Percentiles rank a stretch among this genome's conserved stretches.
phyloP scores from a whole-genome alignment of 306 rosid species.

The Quercus aquifolioides region DNA sequence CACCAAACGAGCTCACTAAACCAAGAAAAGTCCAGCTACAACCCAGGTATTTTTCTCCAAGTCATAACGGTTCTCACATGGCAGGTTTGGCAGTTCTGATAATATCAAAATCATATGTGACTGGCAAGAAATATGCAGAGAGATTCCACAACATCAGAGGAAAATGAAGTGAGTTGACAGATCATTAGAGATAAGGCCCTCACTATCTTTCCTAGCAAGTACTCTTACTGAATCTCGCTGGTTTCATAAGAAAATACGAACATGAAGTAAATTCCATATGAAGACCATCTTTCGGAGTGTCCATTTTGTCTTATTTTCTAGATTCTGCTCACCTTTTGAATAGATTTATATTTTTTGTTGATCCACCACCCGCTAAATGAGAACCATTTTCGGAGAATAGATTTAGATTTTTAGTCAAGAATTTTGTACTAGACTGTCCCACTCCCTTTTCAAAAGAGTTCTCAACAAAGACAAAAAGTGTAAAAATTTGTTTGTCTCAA shows the following conservation, averaged over 20 bases:
- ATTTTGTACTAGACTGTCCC: no score
- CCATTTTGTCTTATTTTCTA: no score
- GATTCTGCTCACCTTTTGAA: no score
- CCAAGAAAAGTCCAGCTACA: slow-evolving; percentile 92
- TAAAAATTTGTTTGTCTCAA: no score
- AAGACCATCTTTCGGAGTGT: no score
- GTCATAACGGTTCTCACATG: slow-evolving; percentile 44
- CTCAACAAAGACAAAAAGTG: no score
- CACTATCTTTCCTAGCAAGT: slow-evolving; percentile 61
- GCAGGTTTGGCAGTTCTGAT: slow-evolving; percentile 28
- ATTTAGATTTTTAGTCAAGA: no score
- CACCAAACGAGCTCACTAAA: slow-evolving; percentile 60
- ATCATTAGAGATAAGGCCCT: slow-evolving; percentile 51
- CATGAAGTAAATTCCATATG: no score
- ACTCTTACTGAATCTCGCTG: slow-evolving; percentile 50
- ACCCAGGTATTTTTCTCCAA: slow-evolving; percentile 88
- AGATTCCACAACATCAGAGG: slow-evolving; percentile 57
- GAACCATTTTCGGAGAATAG: no score
- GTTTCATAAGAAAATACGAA: slow-evolving; percentile 11
- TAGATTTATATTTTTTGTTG: no score
- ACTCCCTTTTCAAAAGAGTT: no score
- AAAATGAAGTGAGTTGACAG: slow-evolving; percentile 48
- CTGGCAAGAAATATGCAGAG: slow-evolving; percentile 45
- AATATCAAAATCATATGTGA: slow-evolving; percentile 25
- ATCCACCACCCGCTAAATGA: no score